Conservation (phyloP, 768 basidiomycete species). For the Thelephora aurantiotincta region DNA sequence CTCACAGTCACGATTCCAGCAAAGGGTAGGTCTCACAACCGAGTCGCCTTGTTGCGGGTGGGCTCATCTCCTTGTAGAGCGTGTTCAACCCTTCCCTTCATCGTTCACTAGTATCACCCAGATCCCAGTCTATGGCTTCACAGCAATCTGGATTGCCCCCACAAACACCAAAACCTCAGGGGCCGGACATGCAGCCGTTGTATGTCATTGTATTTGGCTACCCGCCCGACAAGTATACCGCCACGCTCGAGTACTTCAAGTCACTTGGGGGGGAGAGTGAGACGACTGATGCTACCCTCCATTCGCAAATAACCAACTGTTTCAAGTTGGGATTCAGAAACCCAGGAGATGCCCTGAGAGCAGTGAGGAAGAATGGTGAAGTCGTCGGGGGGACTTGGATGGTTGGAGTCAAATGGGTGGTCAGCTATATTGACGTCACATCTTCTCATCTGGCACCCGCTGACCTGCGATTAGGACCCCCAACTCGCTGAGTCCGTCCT, state of each 20-base stretch:
- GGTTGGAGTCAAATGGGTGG: conserved; percentile 80
- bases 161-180: conserved; percentile 1
- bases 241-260: conserved; percentile 62
- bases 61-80: conserved; percentile 16
- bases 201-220: conserved; percentile 84
- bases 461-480: conserved; percentile 32
- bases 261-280: conserved; percentile 38
- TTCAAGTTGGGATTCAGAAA: conserved; percentile 68
- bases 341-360: conserved; percentile 60
- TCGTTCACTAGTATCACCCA: conserved; percentile 13
- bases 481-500: conserved; percentile 41
- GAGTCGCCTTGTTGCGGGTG: background rate
- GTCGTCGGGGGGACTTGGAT: conserved; percentile 63
- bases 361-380: conserved; percentile 75
- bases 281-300: conserved; percentile 51
- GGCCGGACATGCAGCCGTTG: conserved; percentile 23
- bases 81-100: conserved; percentile 27
- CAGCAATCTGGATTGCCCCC: conserved; percentile 10
- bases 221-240: conserved; percentile 61
- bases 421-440: conserved; percentile 25
- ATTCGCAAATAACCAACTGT: conserved; percentile 62
- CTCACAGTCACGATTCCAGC: conserved; percentile 26
- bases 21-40: conserved; percentile 23
- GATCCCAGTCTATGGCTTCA: conserved; percentile 9
- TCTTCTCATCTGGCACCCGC: background rate